These are phyloP conservation scores for Rhodotorula graminis DNA, from an alignment of 768 basidiomycete genomes.

Conservation along the genomic window DNA sequence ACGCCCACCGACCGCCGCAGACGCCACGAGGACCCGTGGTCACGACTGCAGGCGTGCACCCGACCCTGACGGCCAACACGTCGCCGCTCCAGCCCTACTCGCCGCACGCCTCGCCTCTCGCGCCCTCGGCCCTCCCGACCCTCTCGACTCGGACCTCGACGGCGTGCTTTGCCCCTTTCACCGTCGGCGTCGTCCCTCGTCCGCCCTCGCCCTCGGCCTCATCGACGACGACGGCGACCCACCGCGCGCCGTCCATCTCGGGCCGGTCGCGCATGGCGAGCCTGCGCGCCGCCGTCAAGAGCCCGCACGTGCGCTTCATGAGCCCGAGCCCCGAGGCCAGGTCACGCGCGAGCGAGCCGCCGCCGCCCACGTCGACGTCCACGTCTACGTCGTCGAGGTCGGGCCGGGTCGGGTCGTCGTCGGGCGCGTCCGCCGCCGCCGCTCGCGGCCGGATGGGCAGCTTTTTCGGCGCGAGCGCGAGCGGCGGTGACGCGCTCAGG, in stretches of 20 bases:
- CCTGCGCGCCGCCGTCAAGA: constrained; percentile 5
- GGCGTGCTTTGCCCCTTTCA: no score
- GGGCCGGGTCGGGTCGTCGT: no score
- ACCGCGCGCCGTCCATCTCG: background rate
- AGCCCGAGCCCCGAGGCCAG: background rate
- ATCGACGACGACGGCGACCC: no score
- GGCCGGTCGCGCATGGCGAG: background rate
- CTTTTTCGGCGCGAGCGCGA: background rate
- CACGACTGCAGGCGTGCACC: background rate
- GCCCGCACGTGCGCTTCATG: constrained; percentile 28
- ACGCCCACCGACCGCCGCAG: background rate
- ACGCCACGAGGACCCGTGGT: background rate
- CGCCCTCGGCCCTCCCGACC: background rate
- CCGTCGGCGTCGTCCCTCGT: no score
- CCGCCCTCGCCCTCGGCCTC: background rate
- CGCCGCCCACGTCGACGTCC: no score
- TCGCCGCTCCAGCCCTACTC: background rate
- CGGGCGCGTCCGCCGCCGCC: no score
- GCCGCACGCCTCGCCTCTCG: background rate
- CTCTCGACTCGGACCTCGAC: background rate
- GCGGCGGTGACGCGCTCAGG: background rate
- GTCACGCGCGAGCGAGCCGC: background rate
- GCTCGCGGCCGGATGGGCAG: background rate
- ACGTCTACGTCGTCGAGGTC: no score
- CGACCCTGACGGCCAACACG: background rate